phyloP scores from a whole-genome alignment of 495 filamentous ascomycete species.

The Annulohypoxylon moriforme region DNA sequence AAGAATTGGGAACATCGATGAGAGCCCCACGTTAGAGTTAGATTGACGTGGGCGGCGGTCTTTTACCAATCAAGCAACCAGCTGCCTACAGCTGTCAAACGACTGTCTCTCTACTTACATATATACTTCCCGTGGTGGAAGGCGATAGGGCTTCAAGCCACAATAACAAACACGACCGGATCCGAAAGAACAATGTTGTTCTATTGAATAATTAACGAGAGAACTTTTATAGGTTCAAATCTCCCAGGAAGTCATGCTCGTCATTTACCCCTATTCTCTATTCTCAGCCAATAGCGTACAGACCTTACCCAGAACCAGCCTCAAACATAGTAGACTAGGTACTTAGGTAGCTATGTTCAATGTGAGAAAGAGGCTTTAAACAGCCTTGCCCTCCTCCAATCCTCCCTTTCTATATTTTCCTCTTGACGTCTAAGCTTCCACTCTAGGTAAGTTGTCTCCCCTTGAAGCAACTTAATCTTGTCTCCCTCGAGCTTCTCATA shows the following conservation, averaged over 20 bases:
- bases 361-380: constrained; percentile 42
- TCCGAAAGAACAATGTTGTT: background rate
- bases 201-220: background rate
- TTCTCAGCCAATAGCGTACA: background rate
- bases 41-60: background rate
- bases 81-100: background rate
- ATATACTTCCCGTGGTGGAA: background rate
- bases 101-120: background rate
- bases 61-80: background rate
- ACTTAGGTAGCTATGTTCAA: background rate
- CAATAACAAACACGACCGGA: background rate
- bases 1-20: constrained; percentile 3
- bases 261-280: background rate
- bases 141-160: background rate
- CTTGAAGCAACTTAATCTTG: constrained; percentile 44
- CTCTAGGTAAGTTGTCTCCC: constrained; percentile 42
- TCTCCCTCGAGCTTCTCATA: constrained; percentile 55
- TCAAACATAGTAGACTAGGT: background rate
- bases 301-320: background rate
- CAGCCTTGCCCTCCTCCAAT: constrained; percentile 42
- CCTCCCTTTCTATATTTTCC: constrained; percentile 42
- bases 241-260: background rate
- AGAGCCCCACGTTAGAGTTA: constrained; percentile 34
- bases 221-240: background rate
- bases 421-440: constrained; percentile 46